phyloP scores from a whole-genome alignment of 2,329 filamentous ascomycete genomes.

The Lojkania enalia region DNA sequence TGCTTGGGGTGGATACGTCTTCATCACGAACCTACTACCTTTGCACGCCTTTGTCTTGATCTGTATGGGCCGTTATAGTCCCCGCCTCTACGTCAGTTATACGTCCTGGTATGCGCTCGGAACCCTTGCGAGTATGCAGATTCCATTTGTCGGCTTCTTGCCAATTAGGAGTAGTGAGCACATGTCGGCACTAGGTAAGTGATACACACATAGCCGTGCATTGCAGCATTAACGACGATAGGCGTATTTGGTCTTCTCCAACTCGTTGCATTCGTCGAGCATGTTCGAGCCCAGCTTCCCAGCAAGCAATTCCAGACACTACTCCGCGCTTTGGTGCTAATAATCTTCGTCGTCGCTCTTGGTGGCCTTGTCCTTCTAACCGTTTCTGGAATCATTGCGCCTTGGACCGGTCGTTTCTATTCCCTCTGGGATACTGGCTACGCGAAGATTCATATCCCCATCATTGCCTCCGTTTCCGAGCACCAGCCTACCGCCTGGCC shows the following conservation, averaged over 20 bases:
- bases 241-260: slow-evolving; percentile 96
- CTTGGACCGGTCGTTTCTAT: slow-evolving; percentile 98
- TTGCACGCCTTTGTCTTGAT: slow-evolving; percentile 92
- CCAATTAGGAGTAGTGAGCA: slow-evolving; percentile 97
- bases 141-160: slow-evolving; percentile 97
- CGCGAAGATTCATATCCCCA: slow-evolving; percentile 98
- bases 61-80: slow-evolving; percentile 95
- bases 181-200: slow-evolving; percentile 89
- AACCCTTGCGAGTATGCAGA: slow-evolving; percentile 97
- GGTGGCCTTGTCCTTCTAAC: slow-evolving; percentile 80
- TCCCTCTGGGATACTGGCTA: slow-evolving; percentile 99
- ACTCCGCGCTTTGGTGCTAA: slow-evolving; percentile 73
- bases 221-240: slow-evolving; percentile 45
- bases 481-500: slow-evolving; percentile 99
- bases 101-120: slow-evolving; percentile 97
- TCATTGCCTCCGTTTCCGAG: slow-evolving; percentile 99
- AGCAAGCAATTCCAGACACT: slow-evolving; percentile 94
- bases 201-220: background rate
- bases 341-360: slow-evolving; percentile 73
- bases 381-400: slow-evolving; percentile 86
- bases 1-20: slow-evolving; percentile 98
- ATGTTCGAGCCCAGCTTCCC: slow-evolving; percentile 82
- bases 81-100: slow-evolving; percentile 92
- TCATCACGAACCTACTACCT: slow-evolving; percentile 96
- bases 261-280: slow-evolving; percentile 89